Conservation (phyloP, 176 grass and related monocot genomes). For the Cenchrus americanus region DNA sequence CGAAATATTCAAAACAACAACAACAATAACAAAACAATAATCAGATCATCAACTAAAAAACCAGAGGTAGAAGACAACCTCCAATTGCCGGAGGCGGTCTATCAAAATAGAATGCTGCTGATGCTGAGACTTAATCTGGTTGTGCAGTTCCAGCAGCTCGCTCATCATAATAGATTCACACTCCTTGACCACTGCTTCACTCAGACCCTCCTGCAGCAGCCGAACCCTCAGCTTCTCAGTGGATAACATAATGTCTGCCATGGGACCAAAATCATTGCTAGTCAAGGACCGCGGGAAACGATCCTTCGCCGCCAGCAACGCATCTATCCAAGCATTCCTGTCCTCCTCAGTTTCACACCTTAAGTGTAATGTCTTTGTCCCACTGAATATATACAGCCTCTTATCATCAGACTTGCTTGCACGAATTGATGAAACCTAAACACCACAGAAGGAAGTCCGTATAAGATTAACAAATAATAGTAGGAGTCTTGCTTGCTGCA, state of each 20-base stretch:
- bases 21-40: not conserved
- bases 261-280: conserved; percentile 57
- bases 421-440: conserved; percentile 91
- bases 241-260: conserved; percentile 61
- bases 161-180: conserved; percentile 87
- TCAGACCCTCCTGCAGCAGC: conserved; percentile 70
- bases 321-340: conserved; percentile 77
- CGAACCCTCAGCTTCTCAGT: conserved; percentile 71
- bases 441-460: conserved; percentile 29
- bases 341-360: conserved; percentile 82
- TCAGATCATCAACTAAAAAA: conserved; percentile 36
- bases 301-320: conserved; percentile 71
- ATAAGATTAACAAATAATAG: conserved; percentile 17
- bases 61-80: conserved; percentile 63
- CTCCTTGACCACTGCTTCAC: conserved; percentile 72
- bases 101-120: conserved; percentile 86
- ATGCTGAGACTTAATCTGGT: conserved; percentile 68
- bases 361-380: conserved; percentile 89
- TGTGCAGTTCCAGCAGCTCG: conserved; percentile 77
- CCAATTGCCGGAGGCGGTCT: conserved; percentile 82
- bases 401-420: conserved; percentile 99
- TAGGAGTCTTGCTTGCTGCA: conserved; percentile 2
- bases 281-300: conserved; percentile 60
- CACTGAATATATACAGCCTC: conserved; percentile 96
- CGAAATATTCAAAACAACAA: not conserved